Evolutionary conservation across 306 rosid species (phyloP).

Genomic region (Hippophae tibetana): DNA sequence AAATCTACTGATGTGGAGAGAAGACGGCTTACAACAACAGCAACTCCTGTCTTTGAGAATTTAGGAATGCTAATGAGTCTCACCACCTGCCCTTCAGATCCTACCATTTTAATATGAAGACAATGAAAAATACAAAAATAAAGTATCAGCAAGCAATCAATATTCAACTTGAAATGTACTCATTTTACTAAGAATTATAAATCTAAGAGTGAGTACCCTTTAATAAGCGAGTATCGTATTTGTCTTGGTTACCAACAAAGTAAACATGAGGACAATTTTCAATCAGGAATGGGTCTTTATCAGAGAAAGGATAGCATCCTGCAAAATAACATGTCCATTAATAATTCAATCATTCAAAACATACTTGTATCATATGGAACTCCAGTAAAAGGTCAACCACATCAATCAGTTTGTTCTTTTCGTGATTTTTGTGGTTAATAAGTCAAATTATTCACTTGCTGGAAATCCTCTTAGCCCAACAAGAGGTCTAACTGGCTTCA

Average conservation of each 20-base stretch:
- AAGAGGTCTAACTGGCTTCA: no score
- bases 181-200: background rate
- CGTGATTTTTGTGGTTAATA: background rate
- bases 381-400: conserved; percentile 1
- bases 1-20: background rate
- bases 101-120: conserved; percentile 31
- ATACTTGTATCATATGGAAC: background rate
- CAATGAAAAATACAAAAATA: background rate
- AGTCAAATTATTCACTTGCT: background rate
- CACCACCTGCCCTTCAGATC: conserved; percentile 79
- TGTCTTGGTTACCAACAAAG: conserved; percentile 83
- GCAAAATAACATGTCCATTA: conserved; percentile 21
- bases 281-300: conserved; percentile 78
- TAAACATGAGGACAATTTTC: conserved; percentile 92
- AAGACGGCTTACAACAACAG: conserved; percentile 60
- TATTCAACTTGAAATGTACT: conserved; percentile 8
- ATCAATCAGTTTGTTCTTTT: conserved; percentile 5
- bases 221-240: conserved; percentile 54
- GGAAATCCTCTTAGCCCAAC: background rate
- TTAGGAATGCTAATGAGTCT: conserved; percentile 77
- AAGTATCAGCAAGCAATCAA: background rate
- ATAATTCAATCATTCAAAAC: conserved; percentile 4
- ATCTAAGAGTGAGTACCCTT: conserved; percentile 45
- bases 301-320: conserved; percentile 93
- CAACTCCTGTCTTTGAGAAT: conserved; percentile 78